Percentiles rank a stretch among this genome's conserved stretches.
Evolutionary conservation across 257 asterid species (phyloP).

Genomic region (Ajuga chamaepitys): DNA sequence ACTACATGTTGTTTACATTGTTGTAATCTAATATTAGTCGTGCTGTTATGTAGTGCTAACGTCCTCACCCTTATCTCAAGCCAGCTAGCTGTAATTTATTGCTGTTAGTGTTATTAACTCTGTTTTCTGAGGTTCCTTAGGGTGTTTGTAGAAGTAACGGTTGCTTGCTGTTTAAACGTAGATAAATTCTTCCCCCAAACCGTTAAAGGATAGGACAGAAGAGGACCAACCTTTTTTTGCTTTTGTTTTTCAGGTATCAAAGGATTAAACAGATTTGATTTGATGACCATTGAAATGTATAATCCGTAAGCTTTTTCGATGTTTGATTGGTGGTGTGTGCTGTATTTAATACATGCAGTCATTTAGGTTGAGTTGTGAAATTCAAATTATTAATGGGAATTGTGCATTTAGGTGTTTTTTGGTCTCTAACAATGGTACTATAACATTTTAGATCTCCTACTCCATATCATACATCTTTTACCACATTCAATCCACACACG

Average conservation of each 20-base stretch:
- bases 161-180: conserved; percentile 15
- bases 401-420: no score
- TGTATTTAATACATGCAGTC: no score
- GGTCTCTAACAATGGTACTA: no score
- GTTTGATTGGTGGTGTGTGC: no score
- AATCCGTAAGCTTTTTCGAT: no score
- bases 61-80: neutral
- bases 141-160: neutral
- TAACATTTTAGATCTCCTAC: no score
- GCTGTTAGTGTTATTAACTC: conserved; percentile 13
- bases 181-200: neutral
- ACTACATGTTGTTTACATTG: neutral
- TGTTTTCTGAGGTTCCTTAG: conserved; percentile 10
- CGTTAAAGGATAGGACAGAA: neutral
- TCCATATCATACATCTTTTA: no score
- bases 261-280: neutral
- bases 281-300: no score
- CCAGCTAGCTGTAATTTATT: conserved; percentile 29
- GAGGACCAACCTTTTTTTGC: neutral
- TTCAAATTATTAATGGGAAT: no score
- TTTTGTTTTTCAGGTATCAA: neutral
- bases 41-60: conserved; percentile 15
- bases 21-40: neutral
- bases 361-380: no score
- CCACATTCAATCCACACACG: no score